phyloP scores from a whole-genome alignment of 140 eudicot genomes.

The Artemisia princeps region DNA sequence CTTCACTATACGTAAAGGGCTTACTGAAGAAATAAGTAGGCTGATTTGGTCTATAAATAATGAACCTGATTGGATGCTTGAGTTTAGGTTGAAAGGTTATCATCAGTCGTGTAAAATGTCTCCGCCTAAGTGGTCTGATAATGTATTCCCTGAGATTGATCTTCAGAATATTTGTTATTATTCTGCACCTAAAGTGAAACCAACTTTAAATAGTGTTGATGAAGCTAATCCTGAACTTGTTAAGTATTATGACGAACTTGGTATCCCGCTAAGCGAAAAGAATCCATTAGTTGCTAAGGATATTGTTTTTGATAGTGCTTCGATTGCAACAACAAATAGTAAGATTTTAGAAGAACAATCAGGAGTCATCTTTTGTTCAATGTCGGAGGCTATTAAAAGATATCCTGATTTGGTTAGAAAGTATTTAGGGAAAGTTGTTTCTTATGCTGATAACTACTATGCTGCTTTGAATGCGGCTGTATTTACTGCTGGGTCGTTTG shows the following conservation, averaged over 20 bases:
- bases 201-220: constrained; percentile 68
- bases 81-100: constrained; percentile 67
- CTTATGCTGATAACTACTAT: constrained; percentile 73
- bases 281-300: constrained; percentile 78
- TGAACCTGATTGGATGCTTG: constrained; percentile 98
- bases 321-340: constrained; percentile 87
- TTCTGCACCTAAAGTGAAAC: constrained; percentile 83
- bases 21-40: constrained; percentile 69
- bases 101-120: constrained; percentile 50
- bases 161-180: constrained; percentile 69
- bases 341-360: constrained; percentile 51
- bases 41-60: constrained; percentile 66
- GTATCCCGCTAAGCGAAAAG: constrained; percentile 59
- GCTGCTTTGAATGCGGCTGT: constrained; percentile 91
- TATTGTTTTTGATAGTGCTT: constrained; percentile 92
- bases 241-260: constrained; percentile 70
- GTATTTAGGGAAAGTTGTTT: constrained; percentile 75
- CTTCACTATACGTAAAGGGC: constrained; percentile 69
- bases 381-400: constrained; percentile 77
- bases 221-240: constrained; percentile 92
- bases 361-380: constrained; percentile 84
- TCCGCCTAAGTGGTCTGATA: constrained; percentile 88
- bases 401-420: constrained; percentile 71
- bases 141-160: constrained; percentile 55
- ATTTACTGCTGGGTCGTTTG: constrained; percentile 94